Evolutionary conservation across 768 basidiomycete genomes (phyloP).

Genomic region (Leucocoprinus birnbaumii): DNA sequence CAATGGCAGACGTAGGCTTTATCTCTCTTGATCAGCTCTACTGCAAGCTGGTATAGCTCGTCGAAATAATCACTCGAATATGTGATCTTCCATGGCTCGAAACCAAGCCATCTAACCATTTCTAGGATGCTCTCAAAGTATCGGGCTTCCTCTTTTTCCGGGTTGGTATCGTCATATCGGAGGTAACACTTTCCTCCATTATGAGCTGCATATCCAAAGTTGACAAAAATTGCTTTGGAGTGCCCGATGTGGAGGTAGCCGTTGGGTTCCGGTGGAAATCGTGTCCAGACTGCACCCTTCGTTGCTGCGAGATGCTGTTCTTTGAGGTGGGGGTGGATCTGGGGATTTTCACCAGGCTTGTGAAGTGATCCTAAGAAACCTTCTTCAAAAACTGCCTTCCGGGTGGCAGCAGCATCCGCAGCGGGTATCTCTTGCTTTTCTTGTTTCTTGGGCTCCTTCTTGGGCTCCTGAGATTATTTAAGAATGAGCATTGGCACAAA

Average conservation of each 20-base stretch:
- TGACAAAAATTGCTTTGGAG: slow-evolving; percentile 97
- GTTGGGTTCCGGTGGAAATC: slow-evolving; percentile 98
- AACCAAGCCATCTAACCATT: slow-evolving; percentile 94
- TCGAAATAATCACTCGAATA: slow-evolving; percentile 98
- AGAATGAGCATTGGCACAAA: not conserved
- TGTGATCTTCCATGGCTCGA: slow-evolving; percentile 97
- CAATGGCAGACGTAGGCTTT: slow-evolving; percentile 97
- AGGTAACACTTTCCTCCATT: slow-evolving; percentile 92
- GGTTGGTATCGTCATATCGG: slow-evolving; percentile 98
- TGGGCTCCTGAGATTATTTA: slow-evolving; percentile 36
- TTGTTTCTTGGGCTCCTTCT: slow-evolving; percentile 42
- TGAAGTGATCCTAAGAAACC: slow-evolving; percentile 93
- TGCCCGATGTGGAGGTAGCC: slow-evolving; percentile 95
- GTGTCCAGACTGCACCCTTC: slow-evolving; percentile 83
- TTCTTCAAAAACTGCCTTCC: slow-evolving; percentile 83
- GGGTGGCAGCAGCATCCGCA: slow-evolving; percentile 33
- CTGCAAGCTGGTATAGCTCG: slow-evolving; percentile 79
- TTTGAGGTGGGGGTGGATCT: slow-evolving; percentile 73
- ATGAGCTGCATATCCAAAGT: slow-evolving; percentile 97
- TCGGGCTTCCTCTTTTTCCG: slow-evolving; percentile 92
- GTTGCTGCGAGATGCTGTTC: slow-evolving; percentile 81
- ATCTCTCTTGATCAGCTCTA: slow-evolving; percentile 84
- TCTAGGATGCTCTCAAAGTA: slow-evolving; percentile 98
- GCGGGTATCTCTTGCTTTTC: slow-evolving; percentile 25
- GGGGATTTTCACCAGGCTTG: slow-evolving; percentile 91